Percentiles rank a stretch among this genome's conserved stretches.
phyloP scores from a whole-genome alignment of 2,329 filamentous ascomycete species.

The Lanzia echinophila region DNA sequence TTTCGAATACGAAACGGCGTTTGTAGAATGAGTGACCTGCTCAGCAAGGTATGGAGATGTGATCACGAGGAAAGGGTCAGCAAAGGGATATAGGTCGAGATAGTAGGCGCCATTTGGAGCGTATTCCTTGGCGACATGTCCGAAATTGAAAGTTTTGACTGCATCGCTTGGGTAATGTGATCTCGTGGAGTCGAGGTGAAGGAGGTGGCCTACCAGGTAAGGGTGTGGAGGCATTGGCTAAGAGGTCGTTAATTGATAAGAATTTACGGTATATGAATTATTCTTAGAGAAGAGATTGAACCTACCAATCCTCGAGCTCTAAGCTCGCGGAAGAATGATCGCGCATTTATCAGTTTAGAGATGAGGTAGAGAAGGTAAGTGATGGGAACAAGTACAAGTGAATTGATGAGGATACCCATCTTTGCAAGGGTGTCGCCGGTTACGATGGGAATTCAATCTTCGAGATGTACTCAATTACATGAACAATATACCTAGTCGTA shows the following conservation, averaged over 20 bases:
- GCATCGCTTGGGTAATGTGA: conserved; percentile 12
- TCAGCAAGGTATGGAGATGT: conserved; percentile 15
- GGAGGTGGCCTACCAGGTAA: too few relatives aligned
- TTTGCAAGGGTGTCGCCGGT: too few relatives aligned
- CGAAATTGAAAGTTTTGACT: conserved; percentile 15
- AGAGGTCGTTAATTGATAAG: too few relatives aligned
- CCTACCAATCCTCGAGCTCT: not conserved
- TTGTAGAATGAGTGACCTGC: conserved; percentile 15
- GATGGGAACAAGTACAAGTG: too few relatives aligned
- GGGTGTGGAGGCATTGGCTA: too few relatives aligned
- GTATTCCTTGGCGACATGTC: conserved; percentile 12
- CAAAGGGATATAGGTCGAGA: conserved; percentile 22
- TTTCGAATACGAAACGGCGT: conserved; percentile 10
- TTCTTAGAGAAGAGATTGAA: not conserved
- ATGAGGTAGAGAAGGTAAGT: conserved; percentile 15
- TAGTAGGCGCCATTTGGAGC: conserved; percentile 16
- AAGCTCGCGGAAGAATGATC: not conserved
- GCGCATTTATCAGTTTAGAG: too few relatives aligned
- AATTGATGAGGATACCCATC: too few relatives aligned
- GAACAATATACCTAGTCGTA: too few relatives aligned
- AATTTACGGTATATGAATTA: too few relatives aligned
- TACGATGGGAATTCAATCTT: too few relatives aligned
- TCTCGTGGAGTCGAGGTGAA: not conserved
- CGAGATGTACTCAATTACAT: too few relatives aligned
- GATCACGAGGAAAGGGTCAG: conserved; percentile 15